Conservation (phyloP, 2,329 filamentous ascomycete species). For the Didymella segeticola region DNA sequence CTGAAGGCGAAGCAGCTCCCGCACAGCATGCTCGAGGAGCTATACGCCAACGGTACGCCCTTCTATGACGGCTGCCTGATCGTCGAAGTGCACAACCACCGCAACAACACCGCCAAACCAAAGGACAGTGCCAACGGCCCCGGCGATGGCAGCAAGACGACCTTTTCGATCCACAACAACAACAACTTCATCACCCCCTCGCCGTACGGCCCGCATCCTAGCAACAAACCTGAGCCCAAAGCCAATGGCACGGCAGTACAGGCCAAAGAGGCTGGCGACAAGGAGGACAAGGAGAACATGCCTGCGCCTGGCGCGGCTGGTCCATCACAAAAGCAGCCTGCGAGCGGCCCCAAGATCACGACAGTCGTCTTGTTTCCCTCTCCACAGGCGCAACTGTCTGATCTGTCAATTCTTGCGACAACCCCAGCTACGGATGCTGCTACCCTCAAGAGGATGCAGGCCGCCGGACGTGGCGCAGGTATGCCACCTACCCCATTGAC, state of each 20-base stretch:
- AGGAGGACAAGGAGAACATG: slow-evolving; percentile 64
- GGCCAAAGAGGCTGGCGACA: slow-evolving; percentile 29
- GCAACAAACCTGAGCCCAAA: slow-evolving; percentile 35
- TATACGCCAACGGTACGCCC: slow-evolving; percentile 72
- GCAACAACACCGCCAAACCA: slow-evolving; percentile 66
- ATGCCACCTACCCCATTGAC: slow-evolving; percentile 72
- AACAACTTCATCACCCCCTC: slow-evolving; percentile 91
- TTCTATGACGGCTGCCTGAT: slow-evolving; percentile 96
- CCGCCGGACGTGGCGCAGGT: slow-evolving; percentile 54
- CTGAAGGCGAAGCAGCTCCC: slow-evolving; percentile 78
- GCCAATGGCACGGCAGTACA: slow-evolving; percentile 30
- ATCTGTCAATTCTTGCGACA: slow-evolving; percentile 76
- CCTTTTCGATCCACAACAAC: slow-evolving; percentile 91
- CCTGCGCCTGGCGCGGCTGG: slow-evolving; percentile 58
- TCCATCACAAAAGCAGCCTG: slow-evolving; percentile 53
- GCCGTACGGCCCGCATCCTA: slow-evolving; percentile 76
- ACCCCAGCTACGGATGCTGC: slow-evolving; percentile 66
- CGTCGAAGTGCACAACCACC: slow-evolving; percentile 91
- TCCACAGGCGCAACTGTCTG: slow-evolving; percentile 73
- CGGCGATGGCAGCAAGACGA: slow-evolving; percentile 65
- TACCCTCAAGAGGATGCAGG: slow-evolving; percentile 57
- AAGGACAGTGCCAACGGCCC: slow-evolving; percentile 58
- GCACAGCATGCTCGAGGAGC: slow-evolving; percentile 84
- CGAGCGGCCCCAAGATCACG: slow-evolving; percentile 62
- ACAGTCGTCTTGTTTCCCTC: slow-evolving; percentile 90